Conservation (phyloP, 441 rosid species). For the Capsella rubella region DNA sequence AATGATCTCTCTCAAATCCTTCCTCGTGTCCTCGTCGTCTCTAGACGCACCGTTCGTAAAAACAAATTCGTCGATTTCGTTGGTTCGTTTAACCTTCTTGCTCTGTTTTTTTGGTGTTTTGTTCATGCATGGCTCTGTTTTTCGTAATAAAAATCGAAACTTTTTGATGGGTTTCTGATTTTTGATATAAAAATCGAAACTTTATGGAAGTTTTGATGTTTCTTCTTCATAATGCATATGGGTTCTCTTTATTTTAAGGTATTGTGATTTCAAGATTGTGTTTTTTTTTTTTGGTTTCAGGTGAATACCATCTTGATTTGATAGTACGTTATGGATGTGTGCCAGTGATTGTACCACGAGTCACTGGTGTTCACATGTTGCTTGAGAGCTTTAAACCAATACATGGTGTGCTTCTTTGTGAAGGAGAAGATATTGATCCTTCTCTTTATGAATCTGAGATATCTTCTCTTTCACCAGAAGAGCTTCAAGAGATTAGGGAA, state of each 20-base stretch:
- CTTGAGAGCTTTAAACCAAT: constrained; percentile 89
- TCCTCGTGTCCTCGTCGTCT: constrained; percentile 90
- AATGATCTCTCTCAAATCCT: constrained; percentile 68
- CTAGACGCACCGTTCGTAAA: constrained; percentile 81
- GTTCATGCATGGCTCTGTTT: background rate
- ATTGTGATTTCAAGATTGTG: background rate
- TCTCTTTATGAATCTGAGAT: constrained; percentile 69
- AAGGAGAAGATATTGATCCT: constrained; percentile 94
- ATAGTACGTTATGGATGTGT: constrained; percentile 90
- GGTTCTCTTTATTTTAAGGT: background rate
- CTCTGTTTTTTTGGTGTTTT: background rate
- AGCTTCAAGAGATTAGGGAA: constrained; percentile 70
- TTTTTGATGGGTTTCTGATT: constrained; percentile 9
- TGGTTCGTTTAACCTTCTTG: constrained; percentile 47
- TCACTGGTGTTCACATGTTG: constrained; percentile 82
- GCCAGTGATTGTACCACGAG: constrained; percentile 88
- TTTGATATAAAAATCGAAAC: background rate
- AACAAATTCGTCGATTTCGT: constrained; percentile 93
- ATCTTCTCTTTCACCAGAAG: constrained; percentile 61
- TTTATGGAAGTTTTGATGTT: background rate
- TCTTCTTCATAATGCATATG: background rate
- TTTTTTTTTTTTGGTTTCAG: constrained; percentile 44
- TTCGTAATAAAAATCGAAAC: background rate
- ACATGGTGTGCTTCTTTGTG: constrained; percentile 89
- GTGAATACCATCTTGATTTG: constrained; percentile 91